A percentile compares a stretch with the other conserved stretches of the same genome.
Evolutionary conservation across 352 stramenopile species (phyloP).

Genomic region (Phytophthora crassamura): DNA sequence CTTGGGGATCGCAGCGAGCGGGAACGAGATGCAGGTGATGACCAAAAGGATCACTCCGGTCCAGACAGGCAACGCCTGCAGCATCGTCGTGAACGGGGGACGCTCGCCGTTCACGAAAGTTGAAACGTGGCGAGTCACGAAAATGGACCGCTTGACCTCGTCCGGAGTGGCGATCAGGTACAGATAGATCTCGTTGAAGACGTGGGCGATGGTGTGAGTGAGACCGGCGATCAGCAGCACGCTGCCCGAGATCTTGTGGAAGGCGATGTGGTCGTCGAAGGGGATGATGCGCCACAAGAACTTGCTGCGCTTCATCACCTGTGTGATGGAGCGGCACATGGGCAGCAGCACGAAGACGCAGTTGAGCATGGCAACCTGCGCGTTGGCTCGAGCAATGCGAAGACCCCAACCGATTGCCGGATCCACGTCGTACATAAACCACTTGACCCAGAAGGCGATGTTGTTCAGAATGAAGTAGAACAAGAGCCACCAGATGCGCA

Average conservation of each 20-base stretch:
- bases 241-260: conserved; percentile 72
- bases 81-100: conserved; percentile 62
- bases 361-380: conserved; percentile 80
- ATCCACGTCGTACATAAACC: conserved; percentile 67
- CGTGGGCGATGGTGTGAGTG: conserved; percentile 63
- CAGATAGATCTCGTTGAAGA: conserved; percentile 74
- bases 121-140: conserved; percentile 55
- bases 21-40: conserved; percentile 68
- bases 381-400: conserved; percentile 65
- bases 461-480: conserved; percentile 73
- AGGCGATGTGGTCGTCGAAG: conserved; percentile 76
- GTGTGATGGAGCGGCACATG: conserved; percentile 74
- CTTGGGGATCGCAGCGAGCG: conserved; percentile 64
- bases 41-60: conserved; percentile 66
- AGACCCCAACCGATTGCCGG: conserved; percentile 69
- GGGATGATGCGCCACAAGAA: conserved; percentile 70
- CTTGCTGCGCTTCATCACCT: conserved; percentile 59
- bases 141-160: conserved; percentile 58
- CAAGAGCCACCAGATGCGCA: conserved; percentile 79
- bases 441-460: conserved; percentile 68
- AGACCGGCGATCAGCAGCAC: conserved; percentile 57
- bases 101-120: conserved; percentile 46
- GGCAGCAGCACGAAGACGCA: conserved; percentile 70
- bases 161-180: conserved; percentile 68
- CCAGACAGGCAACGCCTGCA: conserved; percentile 60